phyloP scores from a whole-genome alignment of 768 basidiomycete species.

The Boletus pseudo-olivaceus region DNA sequence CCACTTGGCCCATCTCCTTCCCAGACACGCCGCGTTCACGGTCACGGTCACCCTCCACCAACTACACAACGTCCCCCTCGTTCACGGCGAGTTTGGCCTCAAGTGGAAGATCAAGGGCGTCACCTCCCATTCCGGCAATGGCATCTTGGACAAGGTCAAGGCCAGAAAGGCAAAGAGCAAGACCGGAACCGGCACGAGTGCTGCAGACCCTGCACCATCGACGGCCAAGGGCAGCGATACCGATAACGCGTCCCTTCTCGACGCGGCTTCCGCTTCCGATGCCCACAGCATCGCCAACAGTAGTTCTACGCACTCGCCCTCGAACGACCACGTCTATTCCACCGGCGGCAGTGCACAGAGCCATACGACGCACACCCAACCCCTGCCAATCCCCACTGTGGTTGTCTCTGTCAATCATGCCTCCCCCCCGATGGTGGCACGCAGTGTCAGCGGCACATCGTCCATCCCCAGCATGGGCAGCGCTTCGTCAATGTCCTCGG shows the following conservation, averaged over 20 bases:
- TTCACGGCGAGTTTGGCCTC: conserved; percentile 65
- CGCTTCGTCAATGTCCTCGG: conserved; percentile 18
- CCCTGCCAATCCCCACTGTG: conserved; percentile 23
- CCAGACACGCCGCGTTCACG: conserved; percentile 64
- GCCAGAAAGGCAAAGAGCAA: conserved; percentile 19
- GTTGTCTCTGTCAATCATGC: conserved; percentile 25
- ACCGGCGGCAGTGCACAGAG: neutral
- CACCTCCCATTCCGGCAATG: conserved; percentile 36
- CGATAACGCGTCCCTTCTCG: conserved; percentile 24
- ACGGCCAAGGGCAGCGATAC: conserved; percentile 21
- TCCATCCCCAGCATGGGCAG: conserved; percentile 22
- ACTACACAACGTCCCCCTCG: conserved; percentile 67
- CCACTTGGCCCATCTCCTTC: conserved; percentile 58
- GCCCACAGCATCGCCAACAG: conserved; percentile 28
- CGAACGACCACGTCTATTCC: conserved; percentile 14
- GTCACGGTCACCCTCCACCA: conserved; percentile 61
- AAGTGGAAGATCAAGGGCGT: conserved; percentile 70
- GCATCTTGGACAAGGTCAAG: conserved; percentile 42
- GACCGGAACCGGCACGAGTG: neutral
- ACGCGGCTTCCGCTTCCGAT: conserved; percentile 25
- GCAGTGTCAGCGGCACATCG: conserved; percentile 22
- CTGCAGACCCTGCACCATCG: neutral
- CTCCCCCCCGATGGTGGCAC: conserved; percentile 4
- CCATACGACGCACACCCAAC: neutral
- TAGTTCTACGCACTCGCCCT: conserved; percentile 21